Conservation (phyloP, 495 filamentous ascomycete species). For the Aspergillus wentii region DNA sequence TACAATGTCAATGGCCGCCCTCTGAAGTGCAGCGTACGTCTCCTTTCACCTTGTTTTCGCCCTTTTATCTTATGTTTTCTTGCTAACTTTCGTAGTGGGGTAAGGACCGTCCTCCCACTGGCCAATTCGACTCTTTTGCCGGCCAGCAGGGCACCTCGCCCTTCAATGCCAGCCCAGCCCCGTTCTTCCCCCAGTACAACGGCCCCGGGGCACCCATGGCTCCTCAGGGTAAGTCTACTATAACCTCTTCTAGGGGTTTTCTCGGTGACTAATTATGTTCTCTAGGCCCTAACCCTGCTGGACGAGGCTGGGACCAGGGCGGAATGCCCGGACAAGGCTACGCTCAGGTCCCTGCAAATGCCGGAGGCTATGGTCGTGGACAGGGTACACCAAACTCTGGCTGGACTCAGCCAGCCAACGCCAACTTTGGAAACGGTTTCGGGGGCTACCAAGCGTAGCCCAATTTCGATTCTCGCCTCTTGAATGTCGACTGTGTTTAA, state of each 20-base stretch:
- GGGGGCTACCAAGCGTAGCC: constrained; percentile 50
- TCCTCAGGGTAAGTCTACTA: constrained; percentile 52
- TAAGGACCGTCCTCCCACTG: constrained; percentile 92
- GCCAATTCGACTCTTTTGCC: constrained; percentile 77
- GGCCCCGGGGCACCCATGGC: constrained; percentile 70
- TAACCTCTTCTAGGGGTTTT: constrained; percentile 13
- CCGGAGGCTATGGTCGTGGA: constrained; percentile 78
- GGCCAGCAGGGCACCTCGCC: constrained; percentile 54
- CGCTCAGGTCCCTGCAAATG: constrained; percentile 60
- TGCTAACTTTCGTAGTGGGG: constrained; percentile 70
- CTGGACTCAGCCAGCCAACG: constrained; percentile 60
- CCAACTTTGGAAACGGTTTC: constrained; percentile 48
- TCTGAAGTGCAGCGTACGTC: constrained; percentile 92
- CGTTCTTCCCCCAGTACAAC: constrained; percentile 90
- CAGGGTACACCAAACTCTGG: constrained; percentile 68
- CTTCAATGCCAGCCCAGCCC: constrained; percentile 68
- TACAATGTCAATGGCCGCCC: constrained; percentile 98
- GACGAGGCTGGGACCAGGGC: constrained; percentile 59
- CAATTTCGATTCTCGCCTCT: constrained; percentile 4
- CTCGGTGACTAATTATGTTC: constrained; percentile 23
- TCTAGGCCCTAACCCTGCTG: constrained; percentile 54
- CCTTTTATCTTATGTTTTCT: constrained; percentile 2
- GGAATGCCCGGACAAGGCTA: constrained; percentile 55
- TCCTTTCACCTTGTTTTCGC: neutral
- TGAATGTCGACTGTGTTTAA: constrained; percentile 10